A percentile compares a stretch with the other conserved stretches of the same genome.
phyloP scores from a whole-genome alignment of 192 early-diverging fungal genomes.

The Rhizophagus sp. region DNA sequence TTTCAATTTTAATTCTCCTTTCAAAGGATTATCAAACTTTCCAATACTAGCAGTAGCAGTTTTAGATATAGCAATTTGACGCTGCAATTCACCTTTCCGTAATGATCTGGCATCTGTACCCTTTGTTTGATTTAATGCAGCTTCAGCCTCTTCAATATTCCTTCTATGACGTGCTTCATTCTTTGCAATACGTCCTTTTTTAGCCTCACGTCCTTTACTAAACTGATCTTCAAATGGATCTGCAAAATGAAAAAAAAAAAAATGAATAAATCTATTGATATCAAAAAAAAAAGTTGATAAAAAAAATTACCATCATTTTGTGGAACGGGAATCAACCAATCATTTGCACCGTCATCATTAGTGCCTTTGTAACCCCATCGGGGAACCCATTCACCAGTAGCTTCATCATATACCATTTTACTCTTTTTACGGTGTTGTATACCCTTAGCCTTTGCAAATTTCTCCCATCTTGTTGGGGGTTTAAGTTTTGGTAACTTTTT shows the following conservation, averaged over 20 bases:
- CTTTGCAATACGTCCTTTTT: conserved; percentile 86
- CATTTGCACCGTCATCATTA: conserved; percentile 74
- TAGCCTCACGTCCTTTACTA: conserved; percentile 72
- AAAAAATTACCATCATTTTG: conserved; percentile 43
- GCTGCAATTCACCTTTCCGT: conserved; percentile 75
- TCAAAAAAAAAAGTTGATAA: neutral
- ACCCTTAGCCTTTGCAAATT: conserved; percentile 95
- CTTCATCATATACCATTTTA: conserved; percentile 84
- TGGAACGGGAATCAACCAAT: conserved; percentile 96
- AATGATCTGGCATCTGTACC: conserved; percentile 55
- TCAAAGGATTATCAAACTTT: conserved; percentile 82
- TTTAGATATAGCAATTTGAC: conserved; percentile 74
- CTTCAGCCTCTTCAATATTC: conserved; percentile 82
- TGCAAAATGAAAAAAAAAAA: neutral
- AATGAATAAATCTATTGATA: conserved; percentile 3
- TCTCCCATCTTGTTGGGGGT: conserved; percentile 95
- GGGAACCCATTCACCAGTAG: conserved; percentile 77
- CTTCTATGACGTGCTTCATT: conserved; percentile 85
- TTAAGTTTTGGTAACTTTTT: conserved; percentile 78
- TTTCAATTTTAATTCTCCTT: conserved; percentile 86
- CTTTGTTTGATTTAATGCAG: conserved; percentile 49
- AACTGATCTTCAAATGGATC: conserved; percentile 92
- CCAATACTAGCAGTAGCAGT: conserved; percentile 88
- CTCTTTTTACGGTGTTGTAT: conserved; percentile 86
- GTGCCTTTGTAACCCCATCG: conserved; percentile 88